A percentile compares a stretch with the other conserved stretches of the same genome.
These are phyloP conservation scores for Cryphonectria nitschkei DNA, from an alignment of 2,329 filamentous ascomycete species.

Conservation along the genomic window DNA sequence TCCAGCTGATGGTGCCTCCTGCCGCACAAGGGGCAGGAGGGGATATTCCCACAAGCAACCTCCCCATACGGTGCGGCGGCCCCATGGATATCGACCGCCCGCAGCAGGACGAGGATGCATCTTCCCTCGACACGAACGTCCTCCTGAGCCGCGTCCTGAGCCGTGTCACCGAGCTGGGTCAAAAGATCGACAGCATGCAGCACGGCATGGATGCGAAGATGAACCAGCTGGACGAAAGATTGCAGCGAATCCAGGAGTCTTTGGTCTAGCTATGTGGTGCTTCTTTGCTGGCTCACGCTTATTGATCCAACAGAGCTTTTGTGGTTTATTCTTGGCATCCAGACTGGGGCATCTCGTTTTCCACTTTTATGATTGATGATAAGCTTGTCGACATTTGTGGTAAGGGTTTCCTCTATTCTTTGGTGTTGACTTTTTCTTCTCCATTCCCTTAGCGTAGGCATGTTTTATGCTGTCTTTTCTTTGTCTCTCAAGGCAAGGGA, in stretches of 20 bases:
- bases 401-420: not conserved
- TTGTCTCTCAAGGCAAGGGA: not conserved
- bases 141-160: slow-evolving; percentile 25
- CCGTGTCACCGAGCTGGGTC: slow-evolving; percentile 19
- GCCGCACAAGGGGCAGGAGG: too few species aligned
- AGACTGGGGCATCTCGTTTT: not conserved
- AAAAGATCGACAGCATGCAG: slow-evolving; percentile 26
- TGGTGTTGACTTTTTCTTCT: not conserved
- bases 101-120: slow-evolving; percentile 2
- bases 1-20: slow-evolving; percentile 12
- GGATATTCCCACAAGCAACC: not conserved
- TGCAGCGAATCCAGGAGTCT: slow-evolving; percentile 26
- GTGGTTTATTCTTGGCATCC: not conserved
- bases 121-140: slow-evolving; percentile 2
- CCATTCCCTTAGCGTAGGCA: not conserved
- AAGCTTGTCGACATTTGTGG: not conserved
- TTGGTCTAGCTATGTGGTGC: not conserved
- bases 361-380: not conserved
- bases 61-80: slow-evolving; percentile 18
- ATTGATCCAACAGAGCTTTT: not conserved
- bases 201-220: slow-evolving; percentile 21
- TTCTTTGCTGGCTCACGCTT: not conserved
- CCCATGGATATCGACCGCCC: slow-evolving; percentile 10
- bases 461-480: not conserved
- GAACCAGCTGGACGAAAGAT: slow-evolving; percentile 24